Percentiles rank a stretch among this genome's conserved stretches.
Evolutionary conservation across 2,329 filamentous ascomycete species (phyloP).

Genomic region (Capronia epimyces): DNA sequence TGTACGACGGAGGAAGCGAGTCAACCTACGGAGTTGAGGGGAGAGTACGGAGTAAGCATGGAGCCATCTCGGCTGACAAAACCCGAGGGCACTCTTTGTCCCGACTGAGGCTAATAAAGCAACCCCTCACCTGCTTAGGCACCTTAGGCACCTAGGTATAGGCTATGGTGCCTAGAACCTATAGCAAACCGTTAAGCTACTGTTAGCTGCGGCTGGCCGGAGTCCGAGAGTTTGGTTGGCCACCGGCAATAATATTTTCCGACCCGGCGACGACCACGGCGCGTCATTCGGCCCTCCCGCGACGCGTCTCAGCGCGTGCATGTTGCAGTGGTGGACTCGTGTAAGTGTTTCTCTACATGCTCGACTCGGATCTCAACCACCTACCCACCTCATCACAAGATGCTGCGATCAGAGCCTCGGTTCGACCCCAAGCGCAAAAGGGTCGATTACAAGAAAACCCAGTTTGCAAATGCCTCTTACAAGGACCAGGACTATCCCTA

Average conservation of each 20-base stretch:
- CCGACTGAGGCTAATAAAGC: no score
- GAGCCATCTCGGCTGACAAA: not conserved
- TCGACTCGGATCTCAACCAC: not conserved
- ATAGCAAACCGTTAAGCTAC: no score
- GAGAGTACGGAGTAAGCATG: no score
- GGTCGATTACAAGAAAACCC: conserved; percentile 75
- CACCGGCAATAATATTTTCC: not conserved
- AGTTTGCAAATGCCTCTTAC: conserved; percentile 73
- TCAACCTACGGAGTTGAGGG: no score
- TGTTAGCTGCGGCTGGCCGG: no score
- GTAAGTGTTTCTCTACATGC: not conserved
- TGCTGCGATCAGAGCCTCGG: conserved; percentile 43
- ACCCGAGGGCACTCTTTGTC: not conserved
- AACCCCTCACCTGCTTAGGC: no score
- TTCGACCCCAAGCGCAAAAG: conserved; percentile 66
- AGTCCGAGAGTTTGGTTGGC: no score
- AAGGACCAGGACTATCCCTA: conserved; percentile 74
- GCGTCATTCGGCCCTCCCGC: not conserved
- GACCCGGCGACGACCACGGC: not conserved
- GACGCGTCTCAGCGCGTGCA: not conserved
- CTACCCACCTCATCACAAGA: conserved; percentile 22
- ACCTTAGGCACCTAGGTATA: no score
- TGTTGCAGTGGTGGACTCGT: not conserved
- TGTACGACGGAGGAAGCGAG: not conserved
- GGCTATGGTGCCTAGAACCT: no score